A percentile compares a stretch with the other conserved stretches of the same genome.
These are phyloP conservation scores for Leishmania martiniquensis DNA, from an alignment of 208 protist genomes.

Conservation along the genomic window DNA sequence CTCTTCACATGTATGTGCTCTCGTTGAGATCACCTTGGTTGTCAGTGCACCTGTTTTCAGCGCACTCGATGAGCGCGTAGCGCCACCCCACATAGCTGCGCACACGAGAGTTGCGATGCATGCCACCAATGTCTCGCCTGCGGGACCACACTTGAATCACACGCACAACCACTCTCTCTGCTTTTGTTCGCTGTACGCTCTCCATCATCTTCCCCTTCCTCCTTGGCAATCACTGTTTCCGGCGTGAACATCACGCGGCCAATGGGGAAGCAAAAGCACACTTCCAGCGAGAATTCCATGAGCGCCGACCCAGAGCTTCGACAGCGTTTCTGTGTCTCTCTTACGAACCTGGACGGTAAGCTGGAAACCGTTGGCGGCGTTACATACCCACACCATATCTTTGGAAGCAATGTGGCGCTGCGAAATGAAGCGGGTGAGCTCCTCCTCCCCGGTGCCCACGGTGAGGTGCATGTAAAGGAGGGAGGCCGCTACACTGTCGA, in stretches of 20 bases:
- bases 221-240: not conserved
- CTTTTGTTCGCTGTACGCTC: not conserved
- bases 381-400: slow-evolving; percentile 71
- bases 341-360: slow-evolving; percentile 38
- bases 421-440: slow-evolving; percentile 31
- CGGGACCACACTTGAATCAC: not conserved
- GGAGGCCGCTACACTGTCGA: slow-evolving; percentile 35
- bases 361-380: slow-evolving; percentile 53
- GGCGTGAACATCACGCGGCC: not conserved
- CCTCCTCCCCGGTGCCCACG: slow-evolving; percentile 52
- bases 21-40: too few relatives aligned
- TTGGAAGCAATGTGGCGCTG: slow-evolving; percentile 49
- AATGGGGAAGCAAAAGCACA: not conserved
- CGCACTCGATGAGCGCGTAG: too few relatives aligned
- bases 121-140: too few relatives aligned
- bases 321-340: slow-evolving; percentile 13
- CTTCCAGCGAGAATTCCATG: not conserved
- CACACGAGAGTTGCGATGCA: too few relatives aligned
- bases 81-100: too few relatives aligned
- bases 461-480: slow-evolving; percentile 50
- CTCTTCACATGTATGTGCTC: too few relatives aligned
- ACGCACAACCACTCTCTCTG: not conserved
- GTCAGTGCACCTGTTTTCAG: too few relatives aligned
- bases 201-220: not conserved
- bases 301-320: not conserved